phyloP scores from a whole-genome alignment of 495 filamentous ascomycete species.

The Wilcoxina mikolae region DNA sequence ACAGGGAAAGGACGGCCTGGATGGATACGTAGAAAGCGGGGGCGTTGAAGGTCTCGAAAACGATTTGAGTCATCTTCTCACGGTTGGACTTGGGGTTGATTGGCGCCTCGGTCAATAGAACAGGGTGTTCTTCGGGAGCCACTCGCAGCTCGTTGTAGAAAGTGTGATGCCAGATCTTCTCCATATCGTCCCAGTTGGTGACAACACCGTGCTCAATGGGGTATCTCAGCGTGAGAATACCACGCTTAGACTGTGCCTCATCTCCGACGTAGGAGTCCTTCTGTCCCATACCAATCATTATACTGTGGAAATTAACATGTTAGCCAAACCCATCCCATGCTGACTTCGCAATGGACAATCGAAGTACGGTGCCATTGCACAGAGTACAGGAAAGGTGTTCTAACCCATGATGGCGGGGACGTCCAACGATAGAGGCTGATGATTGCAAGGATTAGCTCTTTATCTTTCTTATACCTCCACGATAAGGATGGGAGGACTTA shows the following conservation, averaged over 20 bases:
- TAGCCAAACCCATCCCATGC: constrained; percentile 1
- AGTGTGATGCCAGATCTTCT: constrained; percentile 90
- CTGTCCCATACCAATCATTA: constrained; percentile 99
- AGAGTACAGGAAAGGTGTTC: constrained; percentile 31
- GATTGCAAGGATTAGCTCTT: constrained; percentile 11
- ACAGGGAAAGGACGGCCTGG: constrained; percentile 90
- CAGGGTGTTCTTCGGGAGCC: constrained; percentile 95
- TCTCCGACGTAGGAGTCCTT: constrained; percentile 99
- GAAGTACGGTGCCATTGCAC: neutral
- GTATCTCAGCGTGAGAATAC: constrained; percentile 86
- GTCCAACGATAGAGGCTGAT: constrained; percentile 96
- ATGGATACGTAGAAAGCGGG: constrained; percentile 93
- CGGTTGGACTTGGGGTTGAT: constrained; percentile 92
- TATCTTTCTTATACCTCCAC: constrained; percentile 17
- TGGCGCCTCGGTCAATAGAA: constrained; percentile 90
- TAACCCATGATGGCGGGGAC: constrained; percentile 99
- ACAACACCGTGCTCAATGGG: constrained; percentile 96
- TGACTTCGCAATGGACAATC: neutral
- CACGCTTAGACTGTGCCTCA: constrained; percentile 81
- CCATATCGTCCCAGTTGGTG: constrained; percentile 99
- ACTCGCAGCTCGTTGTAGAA: constrained; percentile 88
- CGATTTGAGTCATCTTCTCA: constrained; percentile 90
- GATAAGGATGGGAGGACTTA: constrained; percentile 48
- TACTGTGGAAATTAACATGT: constrained; percentile 41
- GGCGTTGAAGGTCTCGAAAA: constrained; percentile 98